Evolutionary conservation across 2,329 filamentous ascomycete species (phyloP).

Genomic region (Nothophoma quercina): DNA sequence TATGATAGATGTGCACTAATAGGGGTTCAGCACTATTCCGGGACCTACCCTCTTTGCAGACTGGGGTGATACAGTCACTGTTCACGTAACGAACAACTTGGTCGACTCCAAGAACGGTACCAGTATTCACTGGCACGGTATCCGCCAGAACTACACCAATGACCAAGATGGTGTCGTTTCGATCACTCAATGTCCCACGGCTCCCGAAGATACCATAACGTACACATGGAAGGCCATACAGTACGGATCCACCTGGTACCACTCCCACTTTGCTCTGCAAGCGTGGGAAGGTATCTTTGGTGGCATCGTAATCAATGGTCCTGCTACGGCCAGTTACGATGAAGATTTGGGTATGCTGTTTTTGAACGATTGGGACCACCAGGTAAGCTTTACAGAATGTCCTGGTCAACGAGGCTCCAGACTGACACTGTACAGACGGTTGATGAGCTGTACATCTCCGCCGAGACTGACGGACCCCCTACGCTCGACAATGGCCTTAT

Average conservation of each 20-base stretch:
- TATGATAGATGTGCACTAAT: neutral
- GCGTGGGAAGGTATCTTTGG: constrained; percentile 52
- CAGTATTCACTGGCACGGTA: constrained; percentile 44
- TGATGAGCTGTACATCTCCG: constrained; percentile 44
- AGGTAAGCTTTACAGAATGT: neutral
- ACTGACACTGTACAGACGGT: constrained; percentile 34
- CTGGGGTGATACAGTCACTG: constrained; percentile 50
- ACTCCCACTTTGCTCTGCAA: constrained; percentile 53
- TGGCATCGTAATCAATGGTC: constrained; percentile 53
- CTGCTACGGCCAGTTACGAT: constrained; percentile 51
- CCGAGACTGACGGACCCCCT: constrained; percentile 40
- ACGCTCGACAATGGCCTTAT: constrained; percentile 54
- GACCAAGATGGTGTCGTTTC: constrained; percentile 41
- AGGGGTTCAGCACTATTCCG: constrained; percentile 45
- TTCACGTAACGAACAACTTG: constrained; percentile 47
- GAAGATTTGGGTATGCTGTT: constrained; percentile 54
- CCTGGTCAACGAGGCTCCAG: too few species aligned
- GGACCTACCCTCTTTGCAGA: constrained; percentile 55
- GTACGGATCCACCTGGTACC: constrained; percentile 54
- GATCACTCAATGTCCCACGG: constrained; percentile 44
- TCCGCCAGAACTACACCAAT: constrained; percentile 43
- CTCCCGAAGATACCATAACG: constrained; percentile 32
- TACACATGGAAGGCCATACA: constrained; percentile 49
- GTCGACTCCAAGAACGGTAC: constrained; percentile 39
- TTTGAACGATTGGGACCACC: constrained; percentile 51